phyloP scores from a whole-genome alignment of 306 rosid species.

The Abrus pulchellus region DNA sequence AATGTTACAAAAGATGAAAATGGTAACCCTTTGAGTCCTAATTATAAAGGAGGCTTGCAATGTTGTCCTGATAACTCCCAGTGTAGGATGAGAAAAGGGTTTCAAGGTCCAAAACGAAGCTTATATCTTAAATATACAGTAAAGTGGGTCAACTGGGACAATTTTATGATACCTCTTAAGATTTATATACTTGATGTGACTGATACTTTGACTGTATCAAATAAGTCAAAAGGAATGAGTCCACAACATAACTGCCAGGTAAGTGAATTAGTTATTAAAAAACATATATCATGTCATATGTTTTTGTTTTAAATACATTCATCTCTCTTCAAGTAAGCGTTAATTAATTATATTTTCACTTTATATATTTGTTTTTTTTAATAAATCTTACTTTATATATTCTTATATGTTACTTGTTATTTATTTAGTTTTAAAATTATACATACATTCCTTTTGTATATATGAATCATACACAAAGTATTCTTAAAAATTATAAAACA shows the following conservation, averaged over 20 bases:
- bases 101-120: conserved; percentile 55
- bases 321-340: not conserved
- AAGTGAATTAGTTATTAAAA: conserved; percentile 23
- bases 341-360: not conserved
- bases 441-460: too few species aligned
- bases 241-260: conserved; percentile 65
- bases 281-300: not conserved
- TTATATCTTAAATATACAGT: conserved; percentile 72
- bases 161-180: conserved; percentile 60
- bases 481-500: not conserved
- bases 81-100: conserved; percentile 64
- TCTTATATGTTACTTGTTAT: not conserved
- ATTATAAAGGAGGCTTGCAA: conserved; percentile 68
- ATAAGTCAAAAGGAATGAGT: conserved; percentile 34
- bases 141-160: conserved; percentile 76
- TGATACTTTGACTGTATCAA: conserved; percentile 54
- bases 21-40: conserved; percentile 57
- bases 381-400: not conserved
- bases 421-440: too few species aligned
- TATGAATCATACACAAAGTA: not conserved
- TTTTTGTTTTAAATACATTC: not conserved
- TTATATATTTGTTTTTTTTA: not conserved
- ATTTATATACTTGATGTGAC: conserved; percentile 74
- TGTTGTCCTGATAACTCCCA: conserved; percentile 70
- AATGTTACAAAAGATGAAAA: conserved; percentile 56